Evolutionary conservation across 331 rosid genomes (phyloP), one percentile per base, ranked within the genome.

Genomic region (Arachis monticola): DNA sequence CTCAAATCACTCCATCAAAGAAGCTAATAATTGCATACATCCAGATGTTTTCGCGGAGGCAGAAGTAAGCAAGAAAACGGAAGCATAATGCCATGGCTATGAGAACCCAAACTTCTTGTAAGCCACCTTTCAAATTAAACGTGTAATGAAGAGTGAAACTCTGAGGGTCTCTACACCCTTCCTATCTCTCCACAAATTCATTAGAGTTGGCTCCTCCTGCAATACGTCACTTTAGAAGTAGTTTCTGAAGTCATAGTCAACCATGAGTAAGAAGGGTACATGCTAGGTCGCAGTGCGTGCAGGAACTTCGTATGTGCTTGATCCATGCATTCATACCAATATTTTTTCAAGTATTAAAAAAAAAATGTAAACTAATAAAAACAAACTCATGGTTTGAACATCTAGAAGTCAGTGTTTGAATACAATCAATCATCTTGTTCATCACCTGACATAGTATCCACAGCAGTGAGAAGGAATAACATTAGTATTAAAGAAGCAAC

Each of bases 391-490:
- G 38, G 38, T 35, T 35, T 35, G 38, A 35, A 35, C 38, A 2
- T 35, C 38, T 35, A n/a, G n/a, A n/a, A n/a, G n/a, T n/a, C n/a
- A n/a, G n/a, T n/a, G n/a, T n/a, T n/a, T n/a, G n/a, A n/a, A n/a
- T n/a, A n/a, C n/a, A n/a, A n/a, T n/a, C n/a, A n/a, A n/a, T n/a
- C n/a, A n/a, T n/a, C n/a, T n/a, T n/a, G n/a, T n/a, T n/a, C 31
- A 40, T 79, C n/a, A 88, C 98, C 98, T 90, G 1, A 93, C 98
- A 80, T 90, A 93, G 63, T 93, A 93, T 35, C 98, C 98, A 76
- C 98, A 90, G 81, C 97, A 14, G 95, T 90, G 45, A 93, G 91
- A 80, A 93, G 98, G 80, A 93, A 93, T 35, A 93, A 40, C 98
- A 93, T 90, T 12, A 93, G 88, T 63, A 93, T 77, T 85, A 93